Evolutionary conservation across 306 rosid species (phyloP), one percentile per base, ranked within the genome.

Genomic region (Casuarina glauca): DNA sequence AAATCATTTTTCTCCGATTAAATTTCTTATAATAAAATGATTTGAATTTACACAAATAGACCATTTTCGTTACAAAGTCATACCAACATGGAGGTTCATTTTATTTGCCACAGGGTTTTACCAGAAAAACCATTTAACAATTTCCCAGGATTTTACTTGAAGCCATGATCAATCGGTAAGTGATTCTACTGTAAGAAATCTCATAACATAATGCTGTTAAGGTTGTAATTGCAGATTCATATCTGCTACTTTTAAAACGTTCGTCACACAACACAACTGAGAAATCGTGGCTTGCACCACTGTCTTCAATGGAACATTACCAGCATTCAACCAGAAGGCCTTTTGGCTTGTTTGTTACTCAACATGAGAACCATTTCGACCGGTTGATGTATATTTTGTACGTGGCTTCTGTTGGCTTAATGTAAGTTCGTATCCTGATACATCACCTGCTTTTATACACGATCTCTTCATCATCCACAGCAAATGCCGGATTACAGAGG

Each of bases 401-500:
- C 71, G 8, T 46, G 11, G 48, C 32, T 6, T 62, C n/a, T 35
- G 45, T 36, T 6, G 69, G 36, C 69, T 11, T 35, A 36, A 62
- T 62, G 62, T 55, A 7, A 55, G 19, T 62, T 35, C 71, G 9
- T 42, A n/a, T 17, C 71, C 16, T 67, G 49, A 17, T 42, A 62
- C 60, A 55, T 91, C 92, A 88, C 82, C 91, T 91, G 83, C 89
- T 80, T 84, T 86, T 89, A 82, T 91, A 93, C 79, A 91, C 94
- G 76, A 91, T 88, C 77, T 95, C 98, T 16, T 95, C 97, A 13
- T 95, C 99, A 35, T 93, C 99, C 75, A 89, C 97, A 80, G 91
- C 98, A 79, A 89, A 95, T 76, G 99, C 97, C 73, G 99, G 99
- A 90, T 88, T 93, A 49, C 99, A 95, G 26, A 95, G 97, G 89